A percentile compares a stretch with the other conserved stretches of the same genome.
phyloP scores from a whole-genome alignment of 2,329 filamentous ascomycete genomes.

The Plenodomus tracheiphilus region DNA sequence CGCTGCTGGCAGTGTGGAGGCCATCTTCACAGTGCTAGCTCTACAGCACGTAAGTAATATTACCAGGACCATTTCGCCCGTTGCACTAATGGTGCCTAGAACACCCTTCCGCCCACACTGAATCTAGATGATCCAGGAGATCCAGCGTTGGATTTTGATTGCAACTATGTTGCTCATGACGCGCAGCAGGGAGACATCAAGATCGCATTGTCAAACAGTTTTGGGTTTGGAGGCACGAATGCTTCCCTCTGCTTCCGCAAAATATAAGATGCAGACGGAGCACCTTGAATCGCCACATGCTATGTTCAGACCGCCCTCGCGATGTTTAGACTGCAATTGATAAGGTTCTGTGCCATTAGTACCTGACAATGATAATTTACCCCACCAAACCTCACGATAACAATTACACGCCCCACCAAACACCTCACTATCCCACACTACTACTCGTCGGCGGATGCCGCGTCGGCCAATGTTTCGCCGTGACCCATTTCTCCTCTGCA shows the following conservation, averaged over 20 bases:
- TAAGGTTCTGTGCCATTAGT: constrained; percentile 10
- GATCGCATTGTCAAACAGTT: constrained; percentile 89
- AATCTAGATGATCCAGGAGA: constrained; percentile 70
- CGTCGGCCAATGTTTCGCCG: background rate
- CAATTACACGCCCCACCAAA: constrained; percentile 20
- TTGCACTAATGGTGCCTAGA: constrained; percentile 53
- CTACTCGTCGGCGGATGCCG: background rate
- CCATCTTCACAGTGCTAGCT: constrained; percentile 79
- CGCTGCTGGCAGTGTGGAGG: constrained; percentile 87
- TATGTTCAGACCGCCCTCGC: no score
- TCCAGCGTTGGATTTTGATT: constrained; percentile 67
- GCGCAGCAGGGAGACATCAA: constrained; percentile 72
- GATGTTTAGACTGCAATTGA: background rate
- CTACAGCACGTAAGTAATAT: constrained; percentile 70
- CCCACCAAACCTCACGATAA: constrained; percentile 21
- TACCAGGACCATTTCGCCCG: background rate
- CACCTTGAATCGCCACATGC: no score
- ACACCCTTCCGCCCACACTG: constrained; percentile 79
- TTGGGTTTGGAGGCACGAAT: constrained; percentile 97
- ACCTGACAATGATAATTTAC: constrained; percentile 18
- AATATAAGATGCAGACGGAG: constrained; percentile 25
- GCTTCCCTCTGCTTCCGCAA: constrained; percentile 79
- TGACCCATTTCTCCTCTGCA: background rate
- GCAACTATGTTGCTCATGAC: constrained; percentile 79
- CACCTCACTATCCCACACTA: constrained; percentile 18